These are phyloP conservation scores for Colletotrichum euphorbiae DNA, from an alignment of 2,329 filamentous ascomycete genomes.

Conservation along the genomic window DNA sequence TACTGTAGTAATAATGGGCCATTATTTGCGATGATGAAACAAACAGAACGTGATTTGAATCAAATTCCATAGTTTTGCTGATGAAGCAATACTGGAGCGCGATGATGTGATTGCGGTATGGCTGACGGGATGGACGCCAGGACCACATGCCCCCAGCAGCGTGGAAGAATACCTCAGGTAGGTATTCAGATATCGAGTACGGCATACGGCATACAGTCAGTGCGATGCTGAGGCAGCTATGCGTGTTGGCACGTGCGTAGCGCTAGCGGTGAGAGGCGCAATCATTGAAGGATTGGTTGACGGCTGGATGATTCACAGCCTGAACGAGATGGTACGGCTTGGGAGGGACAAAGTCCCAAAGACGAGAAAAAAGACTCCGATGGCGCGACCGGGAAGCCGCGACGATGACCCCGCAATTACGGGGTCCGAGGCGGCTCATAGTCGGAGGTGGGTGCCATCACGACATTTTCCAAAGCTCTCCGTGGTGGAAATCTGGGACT, in stretches of 20 bases:
- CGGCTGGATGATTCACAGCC: conserved; percentile 2
- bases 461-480: conserved; percentile 21
- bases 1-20: too few relatives aligned
- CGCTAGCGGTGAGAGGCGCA: conserved; percentile 9
- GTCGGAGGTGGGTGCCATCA: conserved; percentile 26
- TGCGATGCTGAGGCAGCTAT: neutral
- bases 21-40: conserved; percentile 18
- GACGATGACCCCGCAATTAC: conserved; percentile 31
- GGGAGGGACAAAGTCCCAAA: conserved; percentile 1
- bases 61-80: conserved; percentile 23
- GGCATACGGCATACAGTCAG: neutral
- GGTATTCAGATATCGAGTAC: conserved; percentile 17
- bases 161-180: neutral
- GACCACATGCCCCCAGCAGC: conserved; percentile 28
- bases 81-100: conserved; percentile 40
- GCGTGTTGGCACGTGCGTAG: conserved; percentile 10
- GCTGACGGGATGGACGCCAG: conserved; percentile 32
- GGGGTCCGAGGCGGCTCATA: conserved; percentile 33
- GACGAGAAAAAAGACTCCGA: conserved; percentile 23
- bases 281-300: conserved; percentile 3
- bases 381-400: conserved; percentile 37
- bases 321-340: neutral
- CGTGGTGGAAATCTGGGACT: conserved; percentile 22
- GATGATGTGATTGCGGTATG: conserved; percentile 39
- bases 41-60: conserved; percentile 13